Base-by-base conservation (phyloP, 163 green algal species). In the Botryococcus braunii region DNA sequence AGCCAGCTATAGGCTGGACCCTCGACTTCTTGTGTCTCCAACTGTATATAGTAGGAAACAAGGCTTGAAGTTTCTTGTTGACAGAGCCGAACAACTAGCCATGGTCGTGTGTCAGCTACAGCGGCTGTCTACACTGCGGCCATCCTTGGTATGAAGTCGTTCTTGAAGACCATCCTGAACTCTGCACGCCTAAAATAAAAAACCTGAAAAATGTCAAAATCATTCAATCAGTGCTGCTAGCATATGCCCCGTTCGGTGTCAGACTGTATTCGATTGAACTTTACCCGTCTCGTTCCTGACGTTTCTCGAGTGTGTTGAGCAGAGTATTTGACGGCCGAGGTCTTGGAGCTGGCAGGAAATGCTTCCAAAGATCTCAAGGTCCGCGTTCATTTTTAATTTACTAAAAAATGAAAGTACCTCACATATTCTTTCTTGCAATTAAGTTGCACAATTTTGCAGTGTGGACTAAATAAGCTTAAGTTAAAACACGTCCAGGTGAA, bases 281-380 rank as follows among this genome's bases (percentile, higher is more conserved):
- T n/a, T 36, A 66, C 3, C 29, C 34, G 29, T 37, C n/a, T 37
- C 29, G 23, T 47, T 27, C 59, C 4, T n/a, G 27, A 31, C 47
- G 2, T 56, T n/a, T n/a, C 47, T 56, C 25, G 2, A 2, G 47
- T 23, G 36, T 71, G 31, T 4, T 76, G n/a, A n/a, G 74, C 85
- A 92, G 92, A 99, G 78, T 99, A 99, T 83, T 86, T 99, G 23
- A 98, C 94, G 39, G 94, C 89, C 63, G 93, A 99, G 84, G 94
- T 99, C 66, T 87, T 99, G 74, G 94, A 99, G 88, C 77, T 99
- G 69, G 94, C 94, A 9, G 94, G 94, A 36, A 99, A 99, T 76
- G 95, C 95, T 29, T 98, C 93, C 68, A 99, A 99, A 86, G 94
- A 99, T 84, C 82, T 99, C 27, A 99, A 99, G 92, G 91, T 94